A percentile compares a stretch with the other conserved stretches of the same genome.
Conservation (phyloP, 495 filamentous ascomycete genomes). For the Aspergillus bertholletiae region DNA sequence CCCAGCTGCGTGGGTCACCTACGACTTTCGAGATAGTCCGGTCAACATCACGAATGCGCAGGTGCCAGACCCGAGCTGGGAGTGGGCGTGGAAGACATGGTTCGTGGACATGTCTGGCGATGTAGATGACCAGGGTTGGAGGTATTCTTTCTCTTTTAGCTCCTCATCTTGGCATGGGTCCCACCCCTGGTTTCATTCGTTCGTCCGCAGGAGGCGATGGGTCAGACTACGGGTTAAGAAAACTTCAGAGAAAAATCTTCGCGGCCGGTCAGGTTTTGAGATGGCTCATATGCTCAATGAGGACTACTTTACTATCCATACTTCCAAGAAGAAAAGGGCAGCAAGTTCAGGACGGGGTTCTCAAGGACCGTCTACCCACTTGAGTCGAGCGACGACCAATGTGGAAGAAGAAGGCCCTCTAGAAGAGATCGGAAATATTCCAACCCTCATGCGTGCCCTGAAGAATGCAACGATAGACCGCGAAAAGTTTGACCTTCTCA, state of each 20-base stretch:
- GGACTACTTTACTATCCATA: constrained; percentile 86
- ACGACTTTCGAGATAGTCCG: constrained; percentile 63
- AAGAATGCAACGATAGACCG: constrained; percentile 74
- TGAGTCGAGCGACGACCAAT: constrained; percentile 26
- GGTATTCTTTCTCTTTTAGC: constrained; percentile 84
- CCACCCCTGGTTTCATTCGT: constrained; percentile 87
- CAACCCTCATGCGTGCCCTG: constrained; percentile 59
- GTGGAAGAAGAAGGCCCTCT: constrained; percentile 32
- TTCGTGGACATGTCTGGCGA: constrained; percentile 86
- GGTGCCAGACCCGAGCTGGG: constrained; percentile 91
- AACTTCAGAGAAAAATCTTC: constrained; percentile 17
- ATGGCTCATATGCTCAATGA: constrained; percentile 63
- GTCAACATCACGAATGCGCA: constrained; percentile 90
- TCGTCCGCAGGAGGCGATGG: constrained; percentile 87
- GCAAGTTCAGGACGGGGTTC: constrained; percentile 30
- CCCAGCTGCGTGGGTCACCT: constrained; percentile 80
- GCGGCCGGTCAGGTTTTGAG: constrained; percentile 30
- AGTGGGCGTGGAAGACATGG: constrained; percentile 95
- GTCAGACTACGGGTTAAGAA: constrained; percentile 73
- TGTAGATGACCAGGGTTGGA: constrained; percentile 91
- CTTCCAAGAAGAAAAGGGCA: constrained; percentile 34
- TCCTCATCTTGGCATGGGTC: constrained; percentile 89
- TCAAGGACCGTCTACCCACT: constrained; percentile 27
- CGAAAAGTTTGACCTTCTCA: constrained; percentile 80
- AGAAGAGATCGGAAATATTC: constrained; percentile 64